Evolutionary conservation across 495 filamentous ascomycete species (phyloP), one percentile per base, ranked within the genome.

Genomic region (Pseudevernia furfuracea): DNA sequence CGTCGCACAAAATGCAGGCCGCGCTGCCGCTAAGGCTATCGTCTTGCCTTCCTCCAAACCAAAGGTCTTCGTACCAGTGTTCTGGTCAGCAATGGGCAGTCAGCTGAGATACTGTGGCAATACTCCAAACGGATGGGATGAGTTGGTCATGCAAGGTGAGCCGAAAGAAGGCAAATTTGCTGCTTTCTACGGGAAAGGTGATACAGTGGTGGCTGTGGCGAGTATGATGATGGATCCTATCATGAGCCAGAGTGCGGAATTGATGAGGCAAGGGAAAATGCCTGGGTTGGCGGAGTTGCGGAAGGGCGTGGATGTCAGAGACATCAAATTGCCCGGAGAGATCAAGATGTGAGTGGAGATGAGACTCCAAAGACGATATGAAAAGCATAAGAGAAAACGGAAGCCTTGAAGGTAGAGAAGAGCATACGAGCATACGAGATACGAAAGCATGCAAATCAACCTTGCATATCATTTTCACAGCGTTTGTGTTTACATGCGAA

Each of bases 71-170:
- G 90, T 91, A 32, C 94, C 94, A 0, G 82, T 98, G 38, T 98
- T 98, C 80, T 98, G 94, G 94, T 93, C 89, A 14, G 95, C 94
- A 4, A 76, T 97, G 14, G 93, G 91, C 19, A 79, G 85, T 2
- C 94, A 98, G 77, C 73, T 98, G 66, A 83, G 94, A 30, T 98
- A 98, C 76, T 94, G 90, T 70, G 94, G 94, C 3, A 92, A 90
- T 75, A 90, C 92, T 1, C 67, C 77, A 61, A 81, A 83, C 60
- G 91, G 92, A 9, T 96, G 82, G 79, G 95, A 98, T 69, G 90
- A 93, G 68, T 67, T 97, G 17, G 77, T 96, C 3, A 48, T 97
- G 32, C 76, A 86, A 59, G 92, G 92, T 2, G 80, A 91, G 61
- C 83, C 87, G 5, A 90, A 89, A 23, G 85, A 95, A 64, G 85